Evolutionary conservation across 2,329 filamentous ascomycete species (phyloP).

Genomic region (Diplocarpon mali): DNA sequence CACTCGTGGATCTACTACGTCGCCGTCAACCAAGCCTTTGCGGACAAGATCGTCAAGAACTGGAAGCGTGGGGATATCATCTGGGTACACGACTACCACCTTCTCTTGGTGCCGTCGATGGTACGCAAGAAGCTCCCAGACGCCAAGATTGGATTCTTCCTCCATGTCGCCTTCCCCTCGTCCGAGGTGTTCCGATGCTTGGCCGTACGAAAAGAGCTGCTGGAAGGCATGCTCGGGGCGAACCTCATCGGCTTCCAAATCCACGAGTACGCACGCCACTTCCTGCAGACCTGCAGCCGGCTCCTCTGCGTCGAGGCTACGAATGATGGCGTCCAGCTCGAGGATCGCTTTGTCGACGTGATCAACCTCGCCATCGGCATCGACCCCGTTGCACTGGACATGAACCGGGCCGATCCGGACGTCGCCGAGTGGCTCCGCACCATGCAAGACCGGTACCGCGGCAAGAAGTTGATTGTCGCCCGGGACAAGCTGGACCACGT

Average conservation of each 20-base stretch:
- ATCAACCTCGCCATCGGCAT: constrained; percentile 81
- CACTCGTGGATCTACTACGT: constrained; percentile 95
- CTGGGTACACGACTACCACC: constrained; percentile 94
- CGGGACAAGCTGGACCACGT: constrained; percentile 92
- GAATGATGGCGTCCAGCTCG: constrained; percentile 76
- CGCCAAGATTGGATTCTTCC: constrained; percentile 90
- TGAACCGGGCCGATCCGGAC: constrained; percentile 59
- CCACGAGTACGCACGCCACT: constrained; percentile 85
- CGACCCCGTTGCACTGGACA: constrained; percentile 64
- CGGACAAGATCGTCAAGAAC: constrained; percentile 77
- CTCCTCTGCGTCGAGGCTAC: constrained; percentile 84
- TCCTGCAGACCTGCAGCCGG: constrained; percentile 89
- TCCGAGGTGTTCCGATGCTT: constrained; percentile 93
- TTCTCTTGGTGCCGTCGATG: constrained; percentile 81
- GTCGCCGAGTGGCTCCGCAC: constrained; percentile 70
- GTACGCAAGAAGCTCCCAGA: constrained; percentile 82
- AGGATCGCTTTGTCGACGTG: constrained; percentile 88
- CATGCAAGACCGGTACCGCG: constrained; percentile 73
- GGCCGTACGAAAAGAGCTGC: constrained; percentile 72
- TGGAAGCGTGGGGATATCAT: constrained; percentile 91
- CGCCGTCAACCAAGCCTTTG: constrained; percentile 85
- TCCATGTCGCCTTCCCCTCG: constrained; percentile 90
- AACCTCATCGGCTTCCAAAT: constrained; percentile 93
- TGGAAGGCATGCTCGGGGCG: constrained; percentile 86
- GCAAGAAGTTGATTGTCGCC: constrained; percentile 83